Percentiles rank a stretch among this genome's conserved stretches.
These are phyloP conservation scores for Hypocreales sp. DNA, from an alignment of 2,329 filamentous ascomycete genomes.

Conservation along the genomic window DNA sequence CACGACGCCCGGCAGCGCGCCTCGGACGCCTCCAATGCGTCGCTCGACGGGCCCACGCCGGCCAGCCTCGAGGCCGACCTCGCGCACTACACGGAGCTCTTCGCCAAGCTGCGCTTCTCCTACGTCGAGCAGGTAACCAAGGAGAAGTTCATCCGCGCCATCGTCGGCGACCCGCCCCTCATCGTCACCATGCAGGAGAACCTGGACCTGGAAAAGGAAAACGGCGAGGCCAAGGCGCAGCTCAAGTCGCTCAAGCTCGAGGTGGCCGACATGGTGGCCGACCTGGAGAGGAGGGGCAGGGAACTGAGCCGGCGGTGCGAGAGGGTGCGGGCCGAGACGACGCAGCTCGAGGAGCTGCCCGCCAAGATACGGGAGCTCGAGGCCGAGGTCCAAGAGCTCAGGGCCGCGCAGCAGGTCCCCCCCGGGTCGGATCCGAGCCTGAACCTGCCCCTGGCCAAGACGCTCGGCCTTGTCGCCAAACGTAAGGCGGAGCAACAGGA, in stretches of 20 bases:
- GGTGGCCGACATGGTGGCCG: conserved; percentile 55
- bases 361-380: conserved; percentile 32
- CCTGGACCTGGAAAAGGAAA: conserved; percentile 52
- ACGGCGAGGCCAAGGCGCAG: conserved; percentile 55
- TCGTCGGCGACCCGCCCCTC: conserved; percentile 78
- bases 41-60: conserved; percentile 53
- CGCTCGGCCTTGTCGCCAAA: conserved; percentile 33
- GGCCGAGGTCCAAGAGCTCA: conserved; percentile 28
- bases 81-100: conserved; percentile 83
- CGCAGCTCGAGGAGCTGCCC: conserved; percentile 34
- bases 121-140: conserved; percentile 98
- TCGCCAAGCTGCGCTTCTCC: conserved; percentile 89
- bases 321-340: conserved; percentile 29
- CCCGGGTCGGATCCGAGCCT: conserved; percentile 24
- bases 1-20: conserved; percentile 33
- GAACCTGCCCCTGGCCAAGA: conserved; percentile 42
- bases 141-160: conserved; percentile 88
- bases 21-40: conserved; percentile 56
- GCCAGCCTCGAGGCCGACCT: conserved; percentile 71
- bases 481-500: conserved; percentile 35
- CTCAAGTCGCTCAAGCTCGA: conserved; percentile 70
- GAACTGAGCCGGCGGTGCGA: conserved; percentile 42
- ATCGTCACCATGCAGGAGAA: conserved; percentile 78
- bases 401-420: conserved; percentile 17
- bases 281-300: conserved; percentile 50